Conservation (phyloP, 345 rosid genomes). For the Boechera stricta region DNA sequence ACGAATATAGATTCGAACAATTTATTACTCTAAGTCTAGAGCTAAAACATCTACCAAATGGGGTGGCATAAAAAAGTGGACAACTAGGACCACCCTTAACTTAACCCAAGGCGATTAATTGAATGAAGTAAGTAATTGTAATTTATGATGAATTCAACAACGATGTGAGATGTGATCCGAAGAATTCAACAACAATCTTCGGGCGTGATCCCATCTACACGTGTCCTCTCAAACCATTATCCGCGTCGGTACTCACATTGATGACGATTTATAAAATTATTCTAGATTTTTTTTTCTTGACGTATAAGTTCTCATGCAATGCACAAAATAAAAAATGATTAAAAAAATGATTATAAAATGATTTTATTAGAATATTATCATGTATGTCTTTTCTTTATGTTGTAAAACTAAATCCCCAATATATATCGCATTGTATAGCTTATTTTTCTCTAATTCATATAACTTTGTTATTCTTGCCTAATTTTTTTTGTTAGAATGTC, state of each 20-base stretch:
- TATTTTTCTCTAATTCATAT: too few species aligned
- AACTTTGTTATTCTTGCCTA: too few species aligned
- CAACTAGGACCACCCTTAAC: not conserved
- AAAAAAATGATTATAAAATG: not conserved
- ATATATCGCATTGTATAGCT: too few species aligned
- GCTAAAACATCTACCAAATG: slow-evolving; percentile 9
- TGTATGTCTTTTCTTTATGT: not conserved
- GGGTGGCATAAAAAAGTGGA: not conserved
- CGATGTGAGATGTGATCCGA: not conserved
- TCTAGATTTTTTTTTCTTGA: not conserved
- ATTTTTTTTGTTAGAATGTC: too few species aligned
- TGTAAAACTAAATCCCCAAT: not conserved
- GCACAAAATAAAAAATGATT: not conserved
- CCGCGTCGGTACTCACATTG: not conserved
- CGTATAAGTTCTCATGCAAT: not conserved
- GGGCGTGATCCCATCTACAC: not conserved
- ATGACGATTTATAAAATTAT: not conserved
- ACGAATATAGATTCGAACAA: not conserved
- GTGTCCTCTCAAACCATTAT: slow-evolving; percentile 23
- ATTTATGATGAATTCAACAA: not conserved
- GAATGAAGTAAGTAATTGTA: not conserved
- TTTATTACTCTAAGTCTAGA: not conserved
- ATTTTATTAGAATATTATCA: too few species aligned
- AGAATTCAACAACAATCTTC: too few species aligned
- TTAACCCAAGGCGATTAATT: not conserved